Evolutionary conservation across 495 filamentous ascomycete genomes (phyloP).

Genomic region (Cenococcum geophilum): DNA sequence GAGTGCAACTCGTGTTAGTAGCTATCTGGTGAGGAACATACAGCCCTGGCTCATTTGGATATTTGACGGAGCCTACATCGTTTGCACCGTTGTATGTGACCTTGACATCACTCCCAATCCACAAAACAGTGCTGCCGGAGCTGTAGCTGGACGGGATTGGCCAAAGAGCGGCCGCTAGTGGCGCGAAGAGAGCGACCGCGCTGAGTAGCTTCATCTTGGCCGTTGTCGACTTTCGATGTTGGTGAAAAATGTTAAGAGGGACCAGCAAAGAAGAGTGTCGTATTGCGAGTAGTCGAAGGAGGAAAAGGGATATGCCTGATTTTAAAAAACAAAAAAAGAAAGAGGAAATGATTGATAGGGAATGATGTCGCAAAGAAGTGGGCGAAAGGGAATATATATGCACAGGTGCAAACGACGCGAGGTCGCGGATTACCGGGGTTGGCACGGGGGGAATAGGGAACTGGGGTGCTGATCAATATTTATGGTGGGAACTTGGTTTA

Average conservation of each 20-base stretch:
- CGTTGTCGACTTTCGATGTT: background rate
- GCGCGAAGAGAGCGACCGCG: slow-evolving; percentile 35
- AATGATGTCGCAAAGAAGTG: background rate
- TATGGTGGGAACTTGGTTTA: background rate
- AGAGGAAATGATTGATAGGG: background rate
- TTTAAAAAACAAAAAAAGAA: background rate
- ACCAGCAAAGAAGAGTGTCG: background rate
- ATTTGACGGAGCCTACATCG: slow-evolving; percentile 35
- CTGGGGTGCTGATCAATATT: background rate
- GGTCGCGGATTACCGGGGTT: background rate
- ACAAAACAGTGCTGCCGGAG: slow-evolving; percentile 50
- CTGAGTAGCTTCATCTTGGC: slow-evolving; percentile 29
- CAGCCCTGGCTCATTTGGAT: background rate
- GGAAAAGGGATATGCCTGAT: background rate
- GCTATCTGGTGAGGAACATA: background rate
- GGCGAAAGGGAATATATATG: background rate
- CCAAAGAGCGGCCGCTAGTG: slow-evolving; percentile 50
- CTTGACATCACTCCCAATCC: slow-evolving; percentile 47
- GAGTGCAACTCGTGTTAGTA: background rate
- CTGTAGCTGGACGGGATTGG: slow-evolving; percentile 50
- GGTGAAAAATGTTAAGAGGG: background rate
- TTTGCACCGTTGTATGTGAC: slow-evolving; percentile 52
- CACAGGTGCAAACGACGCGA: background rate
- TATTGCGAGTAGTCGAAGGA: background rate
- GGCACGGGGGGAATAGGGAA: background rate